Conservation (phyloP, 306 rosid species). For the Cicer cuneatum region DNA sequence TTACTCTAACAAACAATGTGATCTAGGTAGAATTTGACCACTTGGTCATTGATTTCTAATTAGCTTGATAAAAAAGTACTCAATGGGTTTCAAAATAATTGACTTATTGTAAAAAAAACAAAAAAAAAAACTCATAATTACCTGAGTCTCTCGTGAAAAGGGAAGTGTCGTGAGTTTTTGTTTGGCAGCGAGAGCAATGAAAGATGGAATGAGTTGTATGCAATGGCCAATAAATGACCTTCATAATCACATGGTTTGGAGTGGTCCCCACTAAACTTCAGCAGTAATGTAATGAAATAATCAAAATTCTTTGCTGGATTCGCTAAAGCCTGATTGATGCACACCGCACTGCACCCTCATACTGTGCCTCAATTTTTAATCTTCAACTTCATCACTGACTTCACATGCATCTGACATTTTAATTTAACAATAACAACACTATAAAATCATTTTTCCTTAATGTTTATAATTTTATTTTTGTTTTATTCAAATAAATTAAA, state of each 20-base stretch:
- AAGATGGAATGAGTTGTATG: conserved; percentile 45
- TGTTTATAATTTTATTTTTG: too few species aligned
- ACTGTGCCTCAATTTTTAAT: not conserved
- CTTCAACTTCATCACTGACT: not conserved
- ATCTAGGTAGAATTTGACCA: too few species aligned
- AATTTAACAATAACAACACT: not conserved
- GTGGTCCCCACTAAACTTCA: conserved; percentile 34
- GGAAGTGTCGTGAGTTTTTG: not conserved
- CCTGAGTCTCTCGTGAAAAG: not conserved
- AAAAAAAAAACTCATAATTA: too few species aligned
- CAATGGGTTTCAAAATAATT: too few species aligned
- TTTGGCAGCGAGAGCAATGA: conserved; percentile 37
- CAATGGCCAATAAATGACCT: not conserved
- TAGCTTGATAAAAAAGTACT: too few species aligned
- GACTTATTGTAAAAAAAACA: too few species aligned
- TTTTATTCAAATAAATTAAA: not conserved
- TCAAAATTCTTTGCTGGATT: not conserved
- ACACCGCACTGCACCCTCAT: not conserved
- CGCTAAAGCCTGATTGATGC: not conserved
- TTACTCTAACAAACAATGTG: too few species aligned
- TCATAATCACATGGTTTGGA: conserved; percentile 42
- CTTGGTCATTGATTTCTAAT: too few species aligned
- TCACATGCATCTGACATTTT: conserved; percentile 22
- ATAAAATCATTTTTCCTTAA: not conserved
- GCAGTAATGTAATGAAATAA: not conserved